Percentiles rank a stretch among this genome's conserved stretches.
phyloP scores from a whole-genome alignment of 1,284 basidiomycete genomes.

The Salmacisia buchloeana region DNA sequence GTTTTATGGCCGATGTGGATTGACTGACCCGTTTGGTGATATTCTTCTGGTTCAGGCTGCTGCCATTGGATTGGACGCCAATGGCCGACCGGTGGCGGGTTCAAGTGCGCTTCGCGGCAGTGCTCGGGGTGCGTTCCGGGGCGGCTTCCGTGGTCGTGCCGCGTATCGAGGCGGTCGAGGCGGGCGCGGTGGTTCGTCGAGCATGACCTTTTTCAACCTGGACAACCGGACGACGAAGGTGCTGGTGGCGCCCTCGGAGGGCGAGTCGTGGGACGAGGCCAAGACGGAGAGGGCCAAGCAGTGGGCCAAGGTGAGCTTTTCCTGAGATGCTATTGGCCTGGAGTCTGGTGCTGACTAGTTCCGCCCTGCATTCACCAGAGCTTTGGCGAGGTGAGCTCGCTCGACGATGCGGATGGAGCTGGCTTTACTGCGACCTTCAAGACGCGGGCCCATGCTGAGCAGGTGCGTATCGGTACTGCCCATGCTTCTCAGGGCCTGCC shows the following conservation, averaged over 20 bases:
- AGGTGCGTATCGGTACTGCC: constrained; percentile 1
- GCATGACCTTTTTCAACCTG: constrained; percentile 54
- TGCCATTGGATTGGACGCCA: constrained; percentile 65
- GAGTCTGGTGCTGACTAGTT: too few species aligned
- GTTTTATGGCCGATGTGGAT: constrained; percentile 2
- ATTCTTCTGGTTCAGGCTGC: constrained; percentile 59
- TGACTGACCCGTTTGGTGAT: constrained; percentile 10
- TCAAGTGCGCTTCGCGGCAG: constrained; percentile 12
- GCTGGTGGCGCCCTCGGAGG: constrained; percentile 58
- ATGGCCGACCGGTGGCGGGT: constrained; percentile 23
- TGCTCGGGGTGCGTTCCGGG: constrained; percentile 45
- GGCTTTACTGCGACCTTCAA: constrained; percentile 30
- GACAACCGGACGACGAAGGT: constrained; percentile 84
- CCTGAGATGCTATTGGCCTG: too few species aligned
- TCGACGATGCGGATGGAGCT: constrained; percentile 18
- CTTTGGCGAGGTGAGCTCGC: constrained; percentile 34
- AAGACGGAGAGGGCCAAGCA: constrained; percentile 62
- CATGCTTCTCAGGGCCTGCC: background rate
- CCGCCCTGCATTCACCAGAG: too few species aligned
- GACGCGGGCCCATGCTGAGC: constrained; percentile 31
- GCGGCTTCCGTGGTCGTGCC: constrained; percentile 46
- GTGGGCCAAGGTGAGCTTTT: constrained; percentile 69
- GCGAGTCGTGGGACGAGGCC: constrained; percentile 51
- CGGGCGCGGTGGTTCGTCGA: constrained; percentile 67
- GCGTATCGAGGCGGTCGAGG: constrained; percentile 57